These are phyloP conservation scores for Pluteus cervinus DNA, from an alignment of 768 basidiomycete species.

Conservation along the genomic window DNA sequence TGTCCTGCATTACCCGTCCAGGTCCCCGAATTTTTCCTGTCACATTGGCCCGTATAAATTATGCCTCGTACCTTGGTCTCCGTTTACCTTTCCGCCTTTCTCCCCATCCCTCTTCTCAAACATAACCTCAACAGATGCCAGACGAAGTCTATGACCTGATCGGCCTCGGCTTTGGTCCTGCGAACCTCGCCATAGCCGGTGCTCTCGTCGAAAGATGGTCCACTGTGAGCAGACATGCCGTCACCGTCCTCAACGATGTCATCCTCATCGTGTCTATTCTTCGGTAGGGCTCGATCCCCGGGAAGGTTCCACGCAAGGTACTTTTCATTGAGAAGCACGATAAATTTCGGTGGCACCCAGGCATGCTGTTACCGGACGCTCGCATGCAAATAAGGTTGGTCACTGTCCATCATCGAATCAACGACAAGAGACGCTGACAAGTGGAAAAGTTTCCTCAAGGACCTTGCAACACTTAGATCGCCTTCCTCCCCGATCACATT, in stretches of 20 bases:
- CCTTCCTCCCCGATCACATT: constrained; percentile 48
- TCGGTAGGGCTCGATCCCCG: too few species aligned
- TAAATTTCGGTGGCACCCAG: constrained; percentile 49
- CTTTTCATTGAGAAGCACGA: constrained; percentile 45
- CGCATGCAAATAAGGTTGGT: constrained; percentile 48
- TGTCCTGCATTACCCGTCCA: too few species aligned
- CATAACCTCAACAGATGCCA: constrained; percentile 10
- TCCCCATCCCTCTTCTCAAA: constrained; percentile 3
- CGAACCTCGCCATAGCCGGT: constrained; percentile 45
- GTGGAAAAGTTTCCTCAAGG: constrained; percentile 39
- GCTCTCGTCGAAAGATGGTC: constrained; percentile 43
- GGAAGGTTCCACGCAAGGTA: too few species aligned
- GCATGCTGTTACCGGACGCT: constrained; percentile 46
- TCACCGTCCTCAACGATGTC: too few species aligned
- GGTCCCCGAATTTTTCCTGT: too few species aligned
- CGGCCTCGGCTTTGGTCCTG: constrained; percentile 47
- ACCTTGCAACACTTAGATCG: constrained; percentile 45
- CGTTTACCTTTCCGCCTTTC: constrained; percentile 6
- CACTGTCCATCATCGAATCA: not conserved
- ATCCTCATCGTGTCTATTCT: too few species aligned
- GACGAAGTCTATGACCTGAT: constrained; percentile 36
- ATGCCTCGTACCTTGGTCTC: too few species aligned
- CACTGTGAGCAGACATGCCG: too few species aligned
- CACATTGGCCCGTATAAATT: too few species aligned
- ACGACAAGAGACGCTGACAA: not conserved